Base-by-base conservation (phyloP, 768 basidiomycete genomes). In the Sporobolomyces roseus region DNA sequence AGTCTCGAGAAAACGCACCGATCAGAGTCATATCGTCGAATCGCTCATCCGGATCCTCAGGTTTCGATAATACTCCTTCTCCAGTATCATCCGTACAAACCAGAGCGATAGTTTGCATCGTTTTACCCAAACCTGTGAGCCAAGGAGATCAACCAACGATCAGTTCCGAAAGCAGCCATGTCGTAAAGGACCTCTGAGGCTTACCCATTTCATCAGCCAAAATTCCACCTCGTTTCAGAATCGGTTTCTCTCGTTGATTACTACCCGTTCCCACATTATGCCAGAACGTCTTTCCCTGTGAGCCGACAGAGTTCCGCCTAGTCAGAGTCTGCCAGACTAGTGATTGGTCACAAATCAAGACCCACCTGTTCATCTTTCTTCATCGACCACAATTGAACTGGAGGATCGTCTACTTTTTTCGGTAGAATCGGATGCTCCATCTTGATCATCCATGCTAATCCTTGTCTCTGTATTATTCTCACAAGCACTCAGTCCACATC, bases 201-300 rank as follows among this genome's bases (percentile, higher is more conserved):
- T 1, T 16, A 62, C 86, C 92, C 93, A 96, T 96, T 46, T 89
- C 88, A 79, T 94, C 93, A 1, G 88, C 92, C 64, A 89, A 86
- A 56, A 94, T 80, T 3, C 90, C 92, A n/a, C 93, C 93, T 2
- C 74, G 72, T 43, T 71, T 65, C 23, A 71, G 53, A n/a, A 50
- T 32, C 1, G 64, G 67, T 38, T 63, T 70, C 0, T 79, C 79
- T 61, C 83, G 81, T 76, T 89, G 89, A 25, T 88, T 90, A 17
- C 85, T 87, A 72, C 87, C 88, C 0, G 93, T 93, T 0, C 88
- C 91, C 64, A 93, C 86, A 70, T 91, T 90, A 76, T 85, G 86
- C 75, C 87, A 91, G 75, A 86, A 88, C 4, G 80, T 63, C 84
- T 87, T 38, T 25, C 53, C 61, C 62, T 73, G 61, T 17, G 1